Evolutionary conservation across 2,329 filamentous ascomycete species (phyloP).

Genomic region (Aspergillus udagawae): DNA sequence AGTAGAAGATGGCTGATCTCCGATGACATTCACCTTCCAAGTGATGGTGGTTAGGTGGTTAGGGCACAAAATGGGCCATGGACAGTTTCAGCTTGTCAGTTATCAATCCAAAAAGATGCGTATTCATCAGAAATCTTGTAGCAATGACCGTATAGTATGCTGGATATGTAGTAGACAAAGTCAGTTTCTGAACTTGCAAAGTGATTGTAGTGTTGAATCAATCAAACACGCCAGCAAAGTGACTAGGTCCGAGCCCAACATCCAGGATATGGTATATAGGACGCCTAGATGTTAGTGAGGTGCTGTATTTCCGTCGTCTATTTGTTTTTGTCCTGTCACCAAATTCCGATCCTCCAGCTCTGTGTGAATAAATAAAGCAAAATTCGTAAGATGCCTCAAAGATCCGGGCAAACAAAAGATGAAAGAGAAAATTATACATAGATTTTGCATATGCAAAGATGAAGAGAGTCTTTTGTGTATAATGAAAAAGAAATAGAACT

Average conservation of each 20-base stretch:
- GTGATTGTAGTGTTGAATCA: not conserved
- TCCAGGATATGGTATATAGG: not conserved
- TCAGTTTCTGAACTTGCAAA: not conserved
- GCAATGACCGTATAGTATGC: not conserved
- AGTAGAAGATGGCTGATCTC: not conserved
- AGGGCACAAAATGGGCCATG: not conserved
- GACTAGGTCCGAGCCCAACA: not conserved
- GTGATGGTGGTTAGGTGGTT: no score
- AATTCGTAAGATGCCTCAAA: not conserved
- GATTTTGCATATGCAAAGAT: constrained; percentile 3
- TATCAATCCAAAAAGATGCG: not conserved
- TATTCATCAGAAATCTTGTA: not conserved
- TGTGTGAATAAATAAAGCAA: not conserved
- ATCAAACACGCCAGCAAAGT: not conserved
- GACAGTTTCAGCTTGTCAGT: not conserved
- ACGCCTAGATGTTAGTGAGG: not conserved
- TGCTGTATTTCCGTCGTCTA: not conserved
- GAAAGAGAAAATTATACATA: not conserved
- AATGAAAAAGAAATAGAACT: constrained; percentile 14
- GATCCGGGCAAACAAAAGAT: not conserved
- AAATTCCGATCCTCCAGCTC: not conserved
- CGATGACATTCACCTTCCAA: not conserved
- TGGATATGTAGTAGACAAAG: not conserved
- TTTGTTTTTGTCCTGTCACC: not conserved
- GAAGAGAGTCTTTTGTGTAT: constrained; percentile 1